These are phyloP conservation scores for Bathelium albidoporum DNA, from an alignment of 495 filamentous ascomycete genomes.

Conservation along the genomic window DNA sequence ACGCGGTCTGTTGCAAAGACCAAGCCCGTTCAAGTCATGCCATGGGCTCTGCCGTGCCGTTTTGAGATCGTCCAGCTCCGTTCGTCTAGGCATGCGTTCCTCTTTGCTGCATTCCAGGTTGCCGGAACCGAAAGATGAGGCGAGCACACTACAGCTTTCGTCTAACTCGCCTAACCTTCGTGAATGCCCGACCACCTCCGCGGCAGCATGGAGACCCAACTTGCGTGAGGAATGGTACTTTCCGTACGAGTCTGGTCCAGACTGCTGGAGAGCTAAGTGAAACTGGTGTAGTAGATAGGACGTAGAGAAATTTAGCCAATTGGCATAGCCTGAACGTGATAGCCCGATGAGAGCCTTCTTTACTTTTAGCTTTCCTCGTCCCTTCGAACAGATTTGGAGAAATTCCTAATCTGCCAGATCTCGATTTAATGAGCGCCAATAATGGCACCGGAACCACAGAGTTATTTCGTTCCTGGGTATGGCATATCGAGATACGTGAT, in stretches of 20 bases:
- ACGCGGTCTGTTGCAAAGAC: not conserved
- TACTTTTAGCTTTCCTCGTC: not conserved
- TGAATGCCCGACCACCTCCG: not conserved
- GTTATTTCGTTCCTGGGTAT: slow-evolving; percentile 28
- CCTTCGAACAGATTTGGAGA: not conserved
- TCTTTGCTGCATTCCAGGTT: not conserved
- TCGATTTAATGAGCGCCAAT: not conserved
- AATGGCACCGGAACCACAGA: slow-evolving; percentile 7
- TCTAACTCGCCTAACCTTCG: not conserved
- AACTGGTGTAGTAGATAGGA: not conserved
- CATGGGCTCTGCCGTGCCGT: not conserved
- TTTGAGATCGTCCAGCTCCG: not conserved
- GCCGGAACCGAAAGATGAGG: not conserved
- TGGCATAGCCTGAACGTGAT: not conserved
- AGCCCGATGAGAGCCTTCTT: not conserved
- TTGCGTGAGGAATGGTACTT: not conserved
- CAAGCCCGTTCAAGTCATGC: not conserved
- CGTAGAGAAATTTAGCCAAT: not conserved
- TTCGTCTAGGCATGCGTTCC: not conserved
- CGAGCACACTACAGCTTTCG: not conserved
- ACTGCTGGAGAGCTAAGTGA: not conserved
- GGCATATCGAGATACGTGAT: slow-evolving; percentile 28
- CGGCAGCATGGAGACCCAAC: not conserved
- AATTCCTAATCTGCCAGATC: not conserved
- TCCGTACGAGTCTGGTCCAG: not conserved